phyloP scores from a whole-genome alignment of 2,329 filamentous ascomycete species.

The Sarocladiaceae sp. region DNA sequence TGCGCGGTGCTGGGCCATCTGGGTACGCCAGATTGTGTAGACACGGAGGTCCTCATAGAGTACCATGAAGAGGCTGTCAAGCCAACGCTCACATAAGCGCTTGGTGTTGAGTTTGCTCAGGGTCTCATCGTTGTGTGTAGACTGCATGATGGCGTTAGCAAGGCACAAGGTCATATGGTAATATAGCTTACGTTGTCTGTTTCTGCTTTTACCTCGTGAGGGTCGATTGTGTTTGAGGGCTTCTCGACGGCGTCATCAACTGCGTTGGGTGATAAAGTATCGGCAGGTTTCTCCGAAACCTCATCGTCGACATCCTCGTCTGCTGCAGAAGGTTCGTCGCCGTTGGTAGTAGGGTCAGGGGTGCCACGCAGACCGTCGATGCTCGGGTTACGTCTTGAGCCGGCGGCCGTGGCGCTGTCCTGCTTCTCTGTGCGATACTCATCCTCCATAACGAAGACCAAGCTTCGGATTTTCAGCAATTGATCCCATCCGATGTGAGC shows the following conservation, averaged over 20 bases:
- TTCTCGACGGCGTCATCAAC: constrained; percentile 60
- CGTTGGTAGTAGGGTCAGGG: constrained; percentile 54
- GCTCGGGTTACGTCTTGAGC: constrained; percentile 67
- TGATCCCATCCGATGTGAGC: constrained; percentile 98
- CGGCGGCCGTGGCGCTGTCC: constrained; percentile 43
- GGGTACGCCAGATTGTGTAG: constrained; percentile 98
- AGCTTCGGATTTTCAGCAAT: constrained; percentile 87
- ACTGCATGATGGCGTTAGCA: constrained; percentile 32
- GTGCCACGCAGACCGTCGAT: constrained; percentile 72
- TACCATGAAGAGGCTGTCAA: constrained; percentile 99
- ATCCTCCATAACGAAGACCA: constrained; percentile 99
- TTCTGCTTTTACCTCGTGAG: constrained; percentile 71
- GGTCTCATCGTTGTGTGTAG: constrained; percentile 61
- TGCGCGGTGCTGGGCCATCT: constrained; percentile 91
- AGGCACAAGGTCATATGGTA: constrained; percentile 10
- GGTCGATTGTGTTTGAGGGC: constrained; percentile 73
- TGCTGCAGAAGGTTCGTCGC: constrained; percentile 32
- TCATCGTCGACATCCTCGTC: constrained; percentile 29
- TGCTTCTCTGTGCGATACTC: constrained; percentile 91
- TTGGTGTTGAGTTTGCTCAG: constrained; percentile 96
- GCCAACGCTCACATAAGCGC: constrained; percentile 92
- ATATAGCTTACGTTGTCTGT: constrained; percentile 60
- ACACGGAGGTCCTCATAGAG: constrained; percentile 96
- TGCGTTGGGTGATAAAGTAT: constrained; percentile 27
- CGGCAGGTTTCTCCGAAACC: constrained; percentile 19